These are phyloP conservation scores for Daedaleopsis sinensis DNA, from an alignment of 768 basidiomycete species.

Conservation along the genomic window DNA sequence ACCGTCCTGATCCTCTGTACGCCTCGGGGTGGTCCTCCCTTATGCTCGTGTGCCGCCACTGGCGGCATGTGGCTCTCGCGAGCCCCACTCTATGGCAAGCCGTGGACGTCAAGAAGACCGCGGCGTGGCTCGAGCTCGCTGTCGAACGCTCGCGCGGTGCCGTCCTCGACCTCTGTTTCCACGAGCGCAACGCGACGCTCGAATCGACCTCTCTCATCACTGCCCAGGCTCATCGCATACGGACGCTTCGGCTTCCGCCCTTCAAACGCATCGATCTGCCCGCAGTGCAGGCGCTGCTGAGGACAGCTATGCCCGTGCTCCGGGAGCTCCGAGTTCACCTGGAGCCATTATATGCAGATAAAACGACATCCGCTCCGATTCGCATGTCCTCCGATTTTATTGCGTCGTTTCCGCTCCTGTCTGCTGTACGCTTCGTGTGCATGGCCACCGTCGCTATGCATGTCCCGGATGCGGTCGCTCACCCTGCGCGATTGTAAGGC, in stretches of 20 bases:
- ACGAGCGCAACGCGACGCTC: background rate
- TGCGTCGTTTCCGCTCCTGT: background rate
- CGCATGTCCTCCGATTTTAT: background rate
- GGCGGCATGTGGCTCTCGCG: slow-evolving; percentile 9
- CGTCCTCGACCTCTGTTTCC: background rate
- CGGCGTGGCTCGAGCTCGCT: background rate
- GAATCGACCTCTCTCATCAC: background rate
- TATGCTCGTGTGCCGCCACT: slow-evolving; percentile 15
- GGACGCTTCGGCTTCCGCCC: background rate
- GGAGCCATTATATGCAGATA: background rate
- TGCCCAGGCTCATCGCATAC: background rate
- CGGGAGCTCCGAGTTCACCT: background rate
- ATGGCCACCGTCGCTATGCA: background rate
- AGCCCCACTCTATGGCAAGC: slow-evolving; percentile 10
- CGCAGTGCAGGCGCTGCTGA: background rate
- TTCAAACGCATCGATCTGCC: background rate
- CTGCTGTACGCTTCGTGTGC: background rate
- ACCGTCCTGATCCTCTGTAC: no score
- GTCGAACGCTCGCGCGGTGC: background rate
- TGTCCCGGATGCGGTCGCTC: background rate
- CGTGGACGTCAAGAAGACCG: background rate
- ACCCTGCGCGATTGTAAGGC: background rate
- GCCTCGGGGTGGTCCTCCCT: background rate
- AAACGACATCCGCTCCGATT: background rate
- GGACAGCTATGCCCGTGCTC: background rate